Evolutionary conservation across 805 yeast species (phyloP), one percentile per base, ranked within the genome.

Genomic region (Sugiyamaella boreocaroliniensis): DNA sequence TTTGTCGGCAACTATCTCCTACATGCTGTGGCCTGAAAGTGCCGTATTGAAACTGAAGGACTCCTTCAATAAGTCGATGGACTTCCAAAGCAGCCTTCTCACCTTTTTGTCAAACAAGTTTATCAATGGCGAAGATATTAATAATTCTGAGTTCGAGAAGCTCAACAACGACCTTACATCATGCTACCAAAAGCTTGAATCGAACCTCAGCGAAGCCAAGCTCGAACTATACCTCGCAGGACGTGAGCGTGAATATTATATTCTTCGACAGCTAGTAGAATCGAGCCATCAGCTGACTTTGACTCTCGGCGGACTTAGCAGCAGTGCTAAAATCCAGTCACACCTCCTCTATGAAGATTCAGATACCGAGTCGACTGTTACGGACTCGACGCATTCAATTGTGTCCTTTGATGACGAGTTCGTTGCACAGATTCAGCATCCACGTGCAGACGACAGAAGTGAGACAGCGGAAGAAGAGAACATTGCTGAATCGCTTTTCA

Each of bases 291-390:
- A 76, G 10, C 62, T 86, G 56, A 68, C 76, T 5, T 75, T 78
- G 57, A 82, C 81, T 59, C 63, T 86, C 43, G 84, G 85, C 49
- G 92, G 92, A 0, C 69, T 87, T 57, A 71, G 79, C 55, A 76
- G 83, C 45, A 83, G 90, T 12, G 79, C 83, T 10, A 85, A 81
- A 54, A 83, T 84, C 73, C 85, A 83, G 62, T 75, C 80, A 75
- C 73, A 74, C 29, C 67, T 83, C 9, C 68, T 84, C 8, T 73
- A 74, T 32, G 57, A 59, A n/a, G 43, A 32, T 15, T 15, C 29
- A 10, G 54, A 34, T 10, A 32, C 29, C 19, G 46, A 40, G 12
- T 29, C 49, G 3, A 20, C 50, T 9, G 26, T 20, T 6, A 22
- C 50, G 6, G 47, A 44, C 12, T 49, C 43, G 10, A 8, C 37